A percentile compares a stretch with the other conserved stretches of the same genome.
Evolutionary conservation across 306 rosid species (phyloP).

Genomic region (Bauhinia variegata): DNA sequence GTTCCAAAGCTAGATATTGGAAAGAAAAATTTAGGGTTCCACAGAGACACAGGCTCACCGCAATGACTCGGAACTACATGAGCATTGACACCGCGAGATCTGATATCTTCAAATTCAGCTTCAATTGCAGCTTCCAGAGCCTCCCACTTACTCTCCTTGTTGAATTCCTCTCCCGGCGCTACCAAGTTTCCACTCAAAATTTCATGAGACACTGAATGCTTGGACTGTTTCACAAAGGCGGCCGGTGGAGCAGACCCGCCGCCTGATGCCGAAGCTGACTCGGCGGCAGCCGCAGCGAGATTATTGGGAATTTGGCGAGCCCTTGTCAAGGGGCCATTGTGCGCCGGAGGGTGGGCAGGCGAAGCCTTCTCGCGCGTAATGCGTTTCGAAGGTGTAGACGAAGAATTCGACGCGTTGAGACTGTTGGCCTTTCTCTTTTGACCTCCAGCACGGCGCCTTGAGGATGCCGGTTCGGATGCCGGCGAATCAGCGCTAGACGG

Average conservation of each 20-base stretch:
- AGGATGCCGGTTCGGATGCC: slow-evolving; percentile 58
- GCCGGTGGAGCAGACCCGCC: slow-evolving; percentile 31
- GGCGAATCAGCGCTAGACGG: slow-evolving; percentile 54
- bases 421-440: slow-evolving; percentile 66
- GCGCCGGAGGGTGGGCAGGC: slow-evolving; percentile 56
- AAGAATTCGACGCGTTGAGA: slow-evolving; percentile 52
- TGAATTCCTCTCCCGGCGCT: slow-evolving; percentile 51
- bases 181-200: slow-evolving; percentile 34
- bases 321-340: slow-evolving; percentile 88
- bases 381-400: slow-evolving; percentile 79
- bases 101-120: slow-evolving; percentile 71
- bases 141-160: slow-evolving; percentile 61
- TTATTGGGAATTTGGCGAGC: slow-evolving; percentile 78
- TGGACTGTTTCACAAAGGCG: slow-evolving; percentile 45
- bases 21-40: slow-evolving; percentile 45
- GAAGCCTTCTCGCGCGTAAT: slow-evolving; percentile 70
- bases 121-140: slow-evolving; percentile 71
- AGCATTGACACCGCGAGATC: slow-evolving; percentile 73
- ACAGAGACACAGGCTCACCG: slow-evolving; percentile 52
- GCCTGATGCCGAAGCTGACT: neutral
- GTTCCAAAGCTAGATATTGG: neutral
- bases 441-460: slow-evolving; percentile 75
- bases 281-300: slow-evolving; percentile 38
- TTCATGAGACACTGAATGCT: slow-evolving; percentile 28
- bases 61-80: slow-evolving; percentile 89